Evolutionary conservation across 164 flowering plant genomes (phyloP).

Genomic region (Platanus orientalis): DNA sequence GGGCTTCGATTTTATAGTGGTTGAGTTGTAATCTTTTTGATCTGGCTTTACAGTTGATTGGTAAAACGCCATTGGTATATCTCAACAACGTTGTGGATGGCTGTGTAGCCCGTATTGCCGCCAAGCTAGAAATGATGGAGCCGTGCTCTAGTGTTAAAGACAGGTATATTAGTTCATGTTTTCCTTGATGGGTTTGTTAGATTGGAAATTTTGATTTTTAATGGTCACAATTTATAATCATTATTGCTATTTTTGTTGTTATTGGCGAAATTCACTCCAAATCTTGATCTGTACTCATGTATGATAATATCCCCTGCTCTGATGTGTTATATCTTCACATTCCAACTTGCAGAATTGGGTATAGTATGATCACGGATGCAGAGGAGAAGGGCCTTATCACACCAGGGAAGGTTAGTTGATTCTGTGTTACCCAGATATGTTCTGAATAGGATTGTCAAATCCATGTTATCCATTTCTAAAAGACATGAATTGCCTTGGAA

Average conservation of each 20-base stretch:
- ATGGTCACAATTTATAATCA: too few species aligned
- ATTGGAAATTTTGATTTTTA: background rate
- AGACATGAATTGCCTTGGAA: too few species aligned
- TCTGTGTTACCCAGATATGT: background rate
- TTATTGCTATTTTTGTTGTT: background rate
- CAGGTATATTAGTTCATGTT: conserved; percentile 10
- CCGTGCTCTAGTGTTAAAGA: conserved; percentile 29
- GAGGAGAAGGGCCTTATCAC: conserved; percentile 76
- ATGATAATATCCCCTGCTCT: background rate
- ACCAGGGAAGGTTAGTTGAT: conserved; percentile 65
- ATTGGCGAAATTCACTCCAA: too few species aligned
- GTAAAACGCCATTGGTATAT: conserved; percentile 28
- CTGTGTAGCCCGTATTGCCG: conserved; percentile 29
- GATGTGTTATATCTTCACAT: background rate
- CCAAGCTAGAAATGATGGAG: conserved; percentile 29
- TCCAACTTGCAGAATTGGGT: conserved; percentile 65
- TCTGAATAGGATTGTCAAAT: background rate
- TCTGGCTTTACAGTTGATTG: conserved; percentile 17
- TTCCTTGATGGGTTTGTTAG: background rate
- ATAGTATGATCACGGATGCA: conserved; percentile 83
- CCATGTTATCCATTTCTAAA: too few species aligned
- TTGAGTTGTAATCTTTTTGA: background rate
- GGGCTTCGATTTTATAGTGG: background rate
- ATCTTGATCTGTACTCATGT: too few species aligned
- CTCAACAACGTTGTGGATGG: conserved; percentile 26